Conservation (phyloP, 2,329 filamentous ascomycete species). For the Fusarium compactum region DNA sequence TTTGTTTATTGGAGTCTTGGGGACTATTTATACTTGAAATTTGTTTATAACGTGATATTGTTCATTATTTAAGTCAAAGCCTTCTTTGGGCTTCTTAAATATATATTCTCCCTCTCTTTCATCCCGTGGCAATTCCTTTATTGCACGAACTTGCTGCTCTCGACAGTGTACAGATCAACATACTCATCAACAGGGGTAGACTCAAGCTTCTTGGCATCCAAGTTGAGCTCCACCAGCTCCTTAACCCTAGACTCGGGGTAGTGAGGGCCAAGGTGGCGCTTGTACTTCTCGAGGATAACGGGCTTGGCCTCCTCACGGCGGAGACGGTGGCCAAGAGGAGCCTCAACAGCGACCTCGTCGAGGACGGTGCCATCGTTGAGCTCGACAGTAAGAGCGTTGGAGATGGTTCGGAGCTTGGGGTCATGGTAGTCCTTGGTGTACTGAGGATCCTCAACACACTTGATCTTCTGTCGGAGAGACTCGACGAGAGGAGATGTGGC, state of each 20-base stretch:
- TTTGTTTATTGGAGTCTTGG: slow-evolving; percentile 5
- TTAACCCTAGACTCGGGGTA: slow-evolving; percentile 81
- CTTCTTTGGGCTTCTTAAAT: slow-evolving; percentile 35
- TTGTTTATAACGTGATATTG: slow-evolving; percentile 22
- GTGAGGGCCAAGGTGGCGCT: slow-evolving; percentile 89
- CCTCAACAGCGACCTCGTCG: slow-evolving; percentile 91
- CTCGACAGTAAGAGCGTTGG: slow-evolving; percentile 94
- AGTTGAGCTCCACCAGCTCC: slow-evolving; percentile 83
- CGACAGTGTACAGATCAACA: slow-evolving; percentile 81
- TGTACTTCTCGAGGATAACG: slow-evolving; percentile 94
- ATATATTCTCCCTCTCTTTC: slow-evolving; percentile 17
- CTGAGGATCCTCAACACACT: slow-evolving; percentile 94
- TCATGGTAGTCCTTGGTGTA: slow-evolving; percentile 98
- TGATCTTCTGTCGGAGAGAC: slow-evolving; percentile 91
- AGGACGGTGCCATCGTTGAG: slow-evolving; percentile 94
- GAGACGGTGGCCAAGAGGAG: slow-evolving; percentile 91
- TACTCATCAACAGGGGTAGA: slow-evolving; percentile 90
- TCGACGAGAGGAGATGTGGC: slow-evolving; percentile 91
- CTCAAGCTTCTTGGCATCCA: slow-evolving; percentile 81
- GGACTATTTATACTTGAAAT: slow-evolving; percentile 14
- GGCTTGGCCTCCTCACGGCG: slow-evolving; percentile 97
- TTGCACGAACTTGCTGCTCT: slow-evolving; percentile 70
- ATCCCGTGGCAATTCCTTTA: slow-evolving; percentile 11
- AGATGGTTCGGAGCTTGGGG: slow-evolving; percentile 92
- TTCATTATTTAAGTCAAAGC: slow-evolving; percentile 15